phyloP scores from a whole-genome alignment of 169 alveolate species.

The Plasmodium fragile region DNA sequence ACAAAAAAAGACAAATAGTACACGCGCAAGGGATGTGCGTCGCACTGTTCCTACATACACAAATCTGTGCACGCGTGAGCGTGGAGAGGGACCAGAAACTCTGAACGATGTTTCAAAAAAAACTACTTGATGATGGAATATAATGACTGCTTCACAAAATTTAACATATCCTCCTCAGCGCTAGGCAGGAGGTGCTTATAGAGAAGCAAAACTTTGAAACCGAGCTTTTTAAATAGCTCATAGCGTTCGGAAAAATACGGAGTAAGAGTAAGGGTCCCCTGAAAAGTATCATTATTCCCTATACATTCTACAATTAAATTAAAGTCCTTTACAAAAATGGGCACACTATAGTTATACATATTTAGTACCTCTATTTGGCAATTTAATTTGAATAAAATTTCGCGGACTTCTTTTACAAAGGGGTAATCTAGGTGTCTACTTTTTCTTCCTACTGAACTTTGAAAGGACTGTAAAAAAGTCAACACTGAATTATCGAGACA shows the following conservation, averaged over 20 bases:
- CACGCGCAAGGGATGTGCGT: background rate
- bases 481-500: conserved; percentile 13
- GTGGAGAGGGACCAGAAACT: background rate
- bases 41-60: background rate
- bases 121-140: conserved; percentile 46
- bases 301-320: conserved; percentile 66
- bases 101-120: background rate
- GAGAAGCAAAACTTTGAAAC: conserved; percentile 41
- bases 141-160: conserved; percentile 33
- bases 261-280: conserved; percentile 20
- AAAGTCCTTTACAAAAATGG: conserved; percentile 56
- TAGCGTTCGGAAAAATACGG: conserved; percentile 72
- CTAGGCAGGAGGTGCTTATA: conserved; percentile 40
- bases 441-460: background rate
- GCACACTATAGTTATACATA: conserved; percentile 58
- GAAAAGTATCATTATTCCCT: conserved; percentile 39
- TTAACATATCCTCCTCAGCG: conserved; percentile 30
- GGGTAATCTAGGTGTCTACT: conserved; percentile 34
- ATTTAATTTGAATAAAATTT: conserved; percentile 38
- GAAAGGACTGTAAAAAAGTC: conserved; percentile 46
- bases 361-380: conserved; percentile 4
- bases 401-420: conserved; percentile 35
- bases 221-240: conserved; percentile 49
- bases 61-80: background rate
- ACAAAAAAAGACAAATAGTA: background rate